Evolutionary conservation across 768 basidiomycete species (phyloP).

Genomic region (Suillus occidentalis): DNA sequence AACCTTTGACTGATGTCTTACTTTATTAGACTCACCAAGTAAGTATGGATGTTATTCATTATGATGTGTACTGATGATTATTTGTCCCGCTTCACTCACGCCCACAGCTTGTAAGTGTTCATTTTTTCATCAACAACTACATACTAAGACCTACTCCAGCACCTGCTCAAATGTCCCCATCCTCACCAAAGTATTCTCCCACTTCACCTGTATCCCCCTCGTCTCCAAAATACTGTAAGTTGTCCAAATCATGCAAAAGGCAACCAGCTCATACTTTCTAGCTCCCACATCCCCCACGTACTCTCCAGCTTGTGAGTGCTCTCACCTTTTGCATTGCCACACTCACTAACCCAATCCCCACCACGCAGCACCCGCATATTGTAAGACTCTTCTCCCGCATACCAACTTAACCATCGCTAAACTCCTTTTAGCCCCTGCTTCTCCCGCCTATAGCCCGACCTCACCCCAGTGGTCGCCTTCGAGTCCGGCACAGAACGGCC

Average conservation of each 20-base stretch:
- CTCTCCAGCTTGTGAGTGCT: constrained; percentile 78
- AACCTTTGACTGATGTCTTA: not conserved
- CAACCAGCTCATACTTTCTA: constrained; percentile 30
- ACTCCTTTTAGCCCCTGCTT: constrained; percentile 62
- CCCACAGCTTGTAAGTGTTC: constrained; percentile 59
- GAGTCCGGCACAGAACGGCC: constrained; percentile 65
- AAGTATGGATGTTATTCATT: constrained; percentile 36
- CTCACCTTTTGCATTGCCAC: not conserved
- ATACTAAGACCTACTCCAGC: constrained; percentile 40
- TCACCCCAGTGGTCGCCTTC: constrained; percentile 84
- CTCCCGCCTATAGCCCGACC: constrained; percentile 83
- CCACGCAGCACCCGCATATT: constrained; percentile 72
- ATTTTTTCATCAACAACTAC: constrained; percentile 3
- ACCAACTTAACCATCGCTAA: constrained; percentile 12
- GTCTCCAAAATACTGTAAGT: constrained; percentile 89
- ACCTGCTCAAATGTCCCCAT: constrained; percentile 81
- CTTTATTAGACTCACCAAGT: constrained; percentile 72
- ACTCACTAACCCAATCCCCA: constrained; percentile 10
- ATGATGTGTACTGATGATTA: constrained; percentile 23
- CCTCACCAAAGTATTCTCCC: constrained; percentile 91
- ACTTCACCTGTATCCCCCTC: constrained; percentile 91
- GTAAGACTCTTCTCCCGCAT: constrained; percentile 43
- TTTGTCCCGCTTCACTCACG: constrained; percentile 6
- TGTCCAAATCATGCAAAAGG: not conserved
- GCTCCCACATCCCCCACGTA: constrained; percentile 87